phyloP scores from a whole-genome alignment of 139 green algal species.

The Yamagishiella unicocca region DNA sequence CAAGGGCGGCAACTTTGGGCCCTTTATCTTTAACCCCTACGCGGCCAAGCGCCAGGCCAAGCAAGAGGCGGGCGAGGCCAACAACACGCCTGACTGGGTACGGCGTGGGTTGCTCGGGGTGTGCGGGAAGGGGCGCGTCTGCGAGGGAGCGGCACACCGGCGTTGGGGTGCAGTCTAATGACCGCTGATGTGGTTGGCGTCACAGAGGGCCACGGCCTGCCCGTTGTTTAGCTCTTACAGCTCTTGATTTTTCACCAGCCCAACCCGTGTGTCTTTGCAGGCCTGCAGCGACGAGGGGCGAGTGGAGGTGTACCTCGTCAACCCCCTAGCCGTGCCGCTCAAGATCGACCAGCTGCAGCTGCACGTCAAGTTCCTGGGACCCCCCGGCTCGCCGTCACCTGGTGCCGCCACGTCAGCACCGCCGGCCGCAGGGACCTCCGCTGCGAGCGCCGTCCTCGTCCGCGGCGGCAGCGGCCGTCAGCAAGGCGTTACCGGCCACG shows the following conservation, averaged over 20 bases:
- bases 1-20: constrained; percentile 34
- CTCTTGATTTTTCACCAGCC: no score
- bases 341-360: constrained; percentile 51
- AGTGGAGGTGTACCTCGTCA: constrained; percentile 81
- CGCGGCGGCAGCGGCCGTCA: constrained; percentile 31
- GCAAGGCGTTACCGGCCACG: not conserved
- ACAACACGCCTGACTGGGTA: constrained; percentile 14
- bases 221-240: no score
- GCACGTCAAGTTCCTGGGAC: constrained; percentile 49
- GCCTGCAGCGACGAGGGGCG: constrained; percentile 70
- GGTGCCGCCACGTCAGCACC: not conserved
- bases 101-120: no score
- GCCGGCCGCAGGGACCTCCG: not conserved
- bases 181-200: no score
- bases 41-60: constrained; percentile 58
- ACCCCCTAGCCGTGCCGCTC: constrained; percentile 72
- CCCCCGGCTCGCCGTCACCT: constrained; percentile 26
- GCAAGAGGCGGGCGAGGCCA: constrained; percentile 6
- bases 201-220: no score
- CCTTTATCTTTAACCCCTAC: constrained; percentile 85
- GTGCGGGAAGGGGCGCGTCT: no score
- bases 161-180: no score
- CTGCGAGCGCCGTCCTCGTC: not conserved
- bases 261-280: constrained; percentile 51
- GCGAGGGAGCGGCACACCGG: no score